These are phyloP conservation scores for Dendrostoma leiphaemia DNA, from an alignment of 2,329 filamentous ascomycete species.

Conservation along the genomic window DNA sequence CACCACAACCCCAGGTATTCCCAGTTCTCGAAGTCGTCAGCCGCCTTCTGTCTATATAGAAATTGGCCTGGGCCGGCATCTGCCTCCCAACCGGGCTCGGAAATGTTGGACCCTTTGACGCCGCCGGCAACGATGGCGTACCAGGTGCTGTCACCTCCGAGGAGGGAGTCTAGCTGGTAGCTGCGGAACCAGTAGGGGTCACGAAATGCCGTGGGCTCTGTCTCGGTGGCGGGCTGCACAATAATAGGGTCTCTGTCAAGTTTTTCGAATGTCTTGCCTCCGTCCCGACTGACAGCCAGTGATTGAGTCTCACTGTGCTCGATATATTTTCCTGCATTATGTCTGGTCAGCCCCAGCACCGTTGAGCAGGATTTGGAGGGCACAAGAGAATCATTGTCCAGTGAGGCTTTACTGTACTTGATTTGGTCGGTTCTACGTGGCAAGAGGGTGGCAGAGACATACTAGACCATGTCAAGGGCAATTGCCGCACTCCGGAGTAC, in stretches of 20 bases:
- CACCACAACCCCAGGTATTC: slow-evolving; percentile 31
- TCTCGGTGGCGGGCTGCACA: slow-evolving; percentile 34
- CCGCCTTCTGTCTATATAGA: slow-evolving; percentile 36
- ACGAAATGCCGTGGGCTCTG: slow-evolving; percentile 41
- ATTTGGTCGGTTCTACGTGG: too few relatives aligned
- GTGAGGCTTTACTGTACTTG: too few relatives aligned
- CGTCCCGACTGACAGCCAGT: slow-evolving; percentile 32
- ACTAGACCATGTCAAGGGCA: slow-evolving; percentile 46
- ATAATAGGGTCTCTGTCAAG: slow-evolving; percentile 35
- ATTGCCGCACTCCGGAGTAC: slow-evolving; percentile 41
- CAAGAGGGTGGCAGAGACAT: too few relatives aligned
- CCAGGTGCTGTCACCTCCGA: slow-evolving; percentile 34
- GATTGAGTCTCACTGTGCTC: slow-evolving; percentile 45
- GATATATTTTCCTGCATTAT: too few relatives aligned
- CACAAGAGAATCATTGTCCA: too few relatives aligned
- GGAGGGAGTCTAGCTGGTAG: slow-evolving; percentile 31
- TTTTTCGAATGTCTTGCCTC: slow-evolving; percentile 38
- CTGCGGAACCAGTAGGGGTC: slow-evolving; percentile 42
- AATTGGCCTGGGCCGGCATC: slow-evolving; percentile 36
- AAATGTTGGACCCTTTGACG: slow-evolving; percentile 35
- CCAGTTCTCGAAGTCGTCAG: slow-evolving; percentile 35
- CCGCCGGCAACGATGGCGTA: slow-evolving; percentile 39
- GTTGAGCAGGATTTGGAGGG: too few relatives aligned
- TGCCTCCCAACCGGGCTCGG: too few relatives aligned
- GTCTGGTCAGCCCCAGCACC: too few relatives aligned